phyloP scores from a whole-genome alignment of 768 basidiomycete genomes.

The Tulasnella sp. region DNA sequence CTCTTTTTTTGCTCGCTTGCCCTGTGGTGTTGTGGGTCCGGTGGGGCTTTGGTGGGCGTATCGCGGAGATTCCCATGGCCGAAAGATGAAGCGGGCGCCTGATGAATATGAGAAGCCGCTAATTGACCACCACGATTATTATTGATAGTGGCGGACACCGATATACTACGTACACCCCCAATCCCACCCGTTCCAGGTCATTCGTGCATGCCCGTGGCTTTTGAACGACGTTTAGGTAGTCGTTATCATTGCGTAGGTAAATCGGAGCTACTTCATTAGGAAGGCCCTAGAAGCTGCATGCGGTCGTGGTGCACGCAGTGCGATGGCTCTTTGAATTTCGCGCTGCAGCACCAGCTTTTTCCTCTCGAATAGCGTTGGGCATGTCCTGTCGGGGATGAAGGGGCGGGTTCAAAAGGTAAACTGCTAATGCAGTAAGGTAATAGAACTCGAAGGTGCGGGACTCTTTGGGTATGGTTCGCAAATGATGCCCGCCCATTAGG shows the following conservation, averaged over 20 bases:
- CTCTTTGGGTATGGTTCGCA: background rate
- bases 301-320: background rate
- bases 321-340: background rate
- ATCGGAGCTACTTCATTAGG: background rate
- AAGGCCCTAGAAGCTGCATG: background rate
- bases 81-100: conserved; percentile 11
- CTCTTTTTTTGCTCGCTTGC: background rate
- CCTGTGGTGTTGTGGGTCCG: background rate
- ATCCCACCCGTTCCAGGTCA: background rate
- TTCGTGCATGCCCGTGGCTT: conserved; percentile 2
- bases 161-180: background rate
- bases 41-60: conserved; percentile 9
- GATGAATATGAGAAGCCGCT: background rate
- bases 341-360: background rate
- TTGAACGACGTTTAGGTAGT: background rate
- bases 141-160: conserved; percentile 1
- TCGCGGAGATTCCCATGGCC: background rate
- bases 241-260: conserved; percentile 2
- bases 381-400: conserved; percentile 7
- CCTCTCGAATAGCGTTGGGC: background rate
- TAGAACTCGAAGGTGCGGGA: background rate
- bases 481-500: conserved; percentile 6
- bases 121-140: background rate
- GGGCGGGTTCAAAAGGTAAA: background rate
- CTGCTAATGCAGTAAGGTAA: background rate